Evolutionary conservation across 2,329 filamentous ascomycete genomes (phyloP).

Genomic region (Pestalotiopsis sp.): DNA sequence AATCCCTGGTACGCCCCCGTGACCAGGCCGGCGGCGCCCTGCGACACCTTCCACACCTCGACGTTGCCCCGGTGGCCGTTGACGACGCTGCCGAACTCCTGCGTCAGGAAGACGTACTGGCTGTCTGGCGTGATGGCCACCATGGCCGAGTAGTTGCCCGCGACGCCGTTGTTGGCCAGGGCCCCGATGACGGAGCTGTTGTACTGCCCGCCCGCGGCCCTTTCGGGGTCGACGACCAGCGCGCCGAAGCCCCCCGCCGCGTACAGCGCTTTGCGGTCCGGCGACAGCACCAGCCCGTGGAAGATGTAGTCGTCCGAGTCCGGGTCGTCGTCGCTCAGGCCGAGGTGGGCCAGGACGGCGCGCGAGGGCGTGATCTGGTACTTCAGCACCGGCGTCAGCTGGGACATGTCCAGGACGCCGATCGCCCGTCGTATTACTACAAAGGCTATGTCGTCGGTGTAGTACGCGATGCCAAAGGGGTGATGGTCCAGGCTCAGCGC

Average conservation of each 20-base stretch:
- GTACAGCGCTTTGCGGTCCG: not conserved
- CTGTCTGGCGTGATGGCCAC: not conserved
- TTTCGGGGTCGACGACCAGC: not conserved
- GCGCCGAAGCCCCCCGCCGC: not conserved
- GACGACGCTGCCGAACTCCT: constrained; percentile 5
- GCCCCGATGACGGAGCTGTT: constrained; percentile 4
- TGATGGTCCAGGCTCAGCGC: constrained; percentile 1
- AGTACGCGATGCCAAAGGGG: constrained; percentile 8
- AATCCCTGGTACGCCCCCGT: not conserved
- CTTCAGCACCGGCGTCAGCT: not conserved
- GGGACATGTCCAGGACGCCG: not conserved
- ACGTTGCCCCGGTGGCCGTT: not conserved
- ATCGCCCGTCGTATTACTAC: not conserved
- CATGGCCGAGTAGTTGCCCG: constrained; percentile 7
- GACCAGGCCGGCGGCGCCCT: not conserved
- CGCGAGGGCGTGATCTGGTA: not conserved
- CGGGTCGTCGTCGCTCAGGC: not conserved
- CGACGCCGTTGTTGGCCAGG: constrained; percentile 1
- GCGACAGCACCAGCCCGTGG: not conserved
- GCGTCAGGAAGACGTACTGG: constrained; percentile 2
- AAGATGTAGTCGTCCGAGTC: constrained; percentile 5
- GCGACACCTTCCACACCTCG: constrained; percentile 6
- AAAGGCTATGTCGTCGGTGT: constrained; percentile 4
- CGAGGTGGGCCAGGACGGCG: not conserved
- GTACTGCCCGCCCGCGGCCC: not conserved